Evolutionary conservation across 2,329 filamentous ascomycete species (phyloP).

Genomic region (Coniella vitis): DNA sequence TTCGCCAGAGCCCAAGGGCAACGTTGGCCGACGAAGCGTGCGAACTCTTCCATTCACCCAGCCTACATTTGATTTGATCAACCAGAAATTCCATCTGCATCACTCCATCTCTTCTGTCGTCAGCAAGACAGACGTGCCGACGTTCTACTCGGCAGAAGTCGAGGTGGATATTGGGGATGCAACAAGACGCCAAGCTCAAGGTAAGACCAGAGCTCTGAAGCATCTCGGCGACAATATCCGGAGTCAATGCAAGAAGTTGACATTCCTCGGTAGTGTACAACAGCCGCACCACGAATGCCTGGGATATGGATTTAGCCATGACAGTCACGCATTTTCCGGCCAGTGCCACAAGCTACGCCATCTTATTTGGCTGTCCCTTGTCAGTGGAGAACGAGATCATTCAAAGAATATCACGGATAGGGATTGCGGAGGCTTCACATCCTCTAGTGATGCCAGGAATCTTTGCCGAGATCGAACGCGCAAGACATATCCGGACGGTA

Average conservation of each 20-base stretch:
- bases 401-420: slow-evolving; percentile 8
- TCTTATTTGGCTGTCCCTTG: slow-evolving; percentile 20
- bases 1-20: not conserved
- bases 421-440: slow-evolving; percentile 14
- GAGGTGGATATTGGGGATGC: slow-evolving; percentile 7
- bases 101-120: slow-evolving; percentile 20
- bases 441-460: slow-evolving; percentile 25
- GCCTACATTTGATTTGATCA: slow-evolving; percentile 15
- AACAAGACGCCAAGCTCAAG: slow-evolving; percentile 10
- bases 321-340: slow-evolving; percentile 22
- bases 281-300: slow-evolving; percentile 22
- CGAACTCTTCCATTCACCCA: slow-evolving; percentile 20
- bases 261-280: slow-evolving; percentile 20
- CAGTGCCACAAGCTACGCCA: slow-evolving; percentile 18
- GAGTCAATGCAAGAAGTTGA: not conserved
- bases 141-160: slow-evolving; percentile 17
- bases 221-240: not conserved
- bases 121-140: slow-evolving; percentile 20
- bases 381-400: slow-evolving; percentile 17
- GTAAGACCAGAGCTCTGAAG: slow-evolving; percentile 2
- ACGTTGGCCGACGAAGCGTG: slow-evolving; percentile 5
- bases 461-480: slow-evolving; percentile 25
- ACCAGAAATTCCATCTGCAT: slow-evolving; percentile 18
- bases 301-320: slow-evolving; percentile 22
- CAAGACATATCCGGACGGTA: slow-evolving; percentile 19